Percentiles rank a stretch among this genome's conserved stretches.
Evolutionary conservation across 768 basidiomycete genomes (phyloP).

Genomic region (Omphalotus guepiniiformis): DNA sequence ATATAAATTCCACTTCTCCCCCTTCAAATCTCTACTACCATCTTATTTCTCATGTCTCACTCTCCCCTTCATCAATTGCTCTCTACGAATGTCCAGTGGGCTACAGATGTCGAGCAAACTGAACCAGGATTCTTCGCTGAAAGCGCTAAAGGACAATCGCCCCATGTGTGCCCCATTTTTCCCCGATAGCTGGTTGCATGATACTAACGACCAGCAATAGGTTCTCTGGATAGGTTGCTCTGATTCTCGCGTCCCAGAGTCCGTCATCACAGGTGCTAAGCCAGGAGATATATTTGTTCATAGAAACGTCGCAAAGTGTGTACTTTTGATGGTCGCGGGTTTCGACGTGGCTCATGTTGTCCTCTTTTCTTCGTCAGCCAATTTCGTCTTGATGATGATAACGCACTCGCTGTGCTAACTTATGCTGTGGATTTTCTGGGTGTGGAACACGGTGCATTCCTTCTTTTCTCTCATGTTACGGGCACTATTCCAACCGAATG

Average conservation of each 20-base stretch:
- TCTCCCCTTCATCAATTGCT: conserved; percentile 28
- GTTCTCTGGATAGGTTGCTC: conserved; percentile 79
- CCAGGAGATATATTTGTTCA: conserved; percentile 85
- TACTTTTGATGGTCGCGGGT: conserved; percentile 2
- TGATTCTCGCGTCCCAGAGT: conserved; percentile 84
- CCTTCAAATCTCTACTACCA: too few relatives aligned
- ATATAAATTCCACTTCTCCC: too few relatives aligned
- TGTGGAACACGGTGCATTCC: conserved; percentile 69
- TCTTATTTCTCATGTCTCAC: too few relatives aligned
- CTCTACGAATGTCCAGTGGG: conserved; percentile 65
- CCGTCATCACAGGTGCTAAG: conserved; percentile 58
- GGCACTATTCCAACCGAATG: conserved; percentile 29
- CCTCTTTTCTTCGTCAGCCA: conserved; percentile 50
- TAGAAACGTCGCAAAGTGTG: conserved; percentile 86
- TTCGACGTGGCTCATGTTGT: neutral
- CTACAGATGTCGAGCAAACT: conserved; percentile 45
- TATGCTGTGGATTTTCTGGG: conserved; percentile 71
- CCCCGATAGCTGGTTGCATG: conserved; percentile 3
- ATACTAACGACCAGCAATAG: conserved; percentile 29
- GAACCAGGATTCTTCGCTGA: conserved; percentile 64
- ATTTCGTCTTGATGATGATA: conserved; percentile 68
- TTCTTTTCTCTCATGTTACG: conserved; percentile 18
- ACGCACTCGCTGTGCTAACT: conserved; percentile 63
- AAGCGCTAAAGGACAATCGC: conserved; percentile 59
- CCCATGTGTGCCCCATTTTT: conserved; percentile 46